These are phyloP conservation scores for Cyclanthera cordifolia DNA, from an alignment of 306 rosid genomes.

Conservation along the genomic window DNA sequence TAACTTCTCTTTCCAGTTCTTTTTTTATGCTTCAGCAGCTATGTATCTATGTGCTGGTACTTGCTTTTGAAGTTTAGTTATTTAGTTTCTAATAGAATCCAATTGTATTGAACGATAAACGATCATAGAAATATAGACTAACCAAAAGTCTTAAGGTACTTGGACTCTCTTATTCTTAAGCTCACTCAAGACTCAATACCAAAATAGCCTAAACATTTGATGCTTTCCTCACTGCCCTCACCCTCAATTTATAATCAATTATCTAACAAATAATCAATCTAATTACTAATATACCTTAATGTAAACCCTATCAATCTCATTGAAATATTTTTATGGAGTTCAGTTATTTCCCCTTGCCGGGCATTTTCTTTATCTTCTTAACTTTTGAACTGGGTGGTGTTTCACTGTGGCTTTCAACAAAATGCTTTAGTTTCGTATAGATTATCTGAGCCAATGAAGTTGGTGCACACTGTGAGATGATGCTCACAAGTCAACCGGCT, in stretches of 20 bases:
- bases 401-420: not conserved
- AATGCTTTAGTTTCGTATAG: not conserved
- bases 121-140: no score
- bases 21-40: not conserved
- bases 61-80: constrained; percentile 3
- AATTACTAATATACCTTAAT: no score
- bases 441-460: not conserved
- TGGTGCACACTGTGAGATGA: not conserved
- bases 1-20: constrained; percentile 5
- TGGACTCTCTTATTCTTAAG: no score
- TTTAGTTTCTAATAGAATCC: not conserved
- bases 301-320: not conserved
- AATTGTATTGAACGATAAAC: no score
- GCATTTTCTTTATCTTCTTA: not conserved
- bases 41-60: not conserved
- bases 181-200: no score
- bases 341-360: not conserved
- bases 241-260: no score
- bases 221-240: no score
- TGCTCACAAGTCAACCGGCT: not conserved
- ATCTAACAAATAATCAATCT: no score
- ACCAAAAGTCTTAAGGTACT: no score
- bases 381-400: not conserved
- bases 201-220: no score
- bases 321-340: not conserved